Percentiles rank a stretch among this genome's conserved stretches.
phyloP scores from a whole-genome alignment of 2,329 filamentous ascomycete genomes.

The Neopestalotiopsis clavispora region DNA sequence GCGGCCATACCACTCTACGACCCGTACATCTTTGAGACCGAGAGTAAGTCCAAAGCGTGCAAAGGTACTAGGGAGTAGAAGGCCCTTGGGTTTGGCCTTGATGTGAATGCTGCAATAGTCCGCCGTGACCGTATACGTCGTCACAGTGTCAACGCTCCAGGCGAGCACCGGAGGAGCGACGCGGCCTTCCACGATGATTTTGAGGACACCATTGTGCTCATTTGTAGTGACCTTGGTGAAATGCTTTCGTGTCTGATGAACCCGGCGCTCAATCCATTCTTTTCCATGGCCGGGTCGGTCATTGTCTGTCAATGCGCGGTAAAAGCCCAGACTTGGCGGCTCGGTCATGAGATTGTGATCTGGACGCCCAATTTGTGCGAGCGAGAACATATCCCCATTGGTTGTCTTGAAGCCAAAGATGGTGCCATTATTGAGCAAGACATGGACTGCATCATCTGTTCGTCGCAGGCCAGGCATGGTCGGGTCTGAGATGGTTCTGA shows the following conservation, averaged over 20 bases:
- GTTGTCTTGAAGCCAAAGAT: conserved; percentile 50
- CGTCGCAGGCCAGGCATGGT: conserved; percentile 26
- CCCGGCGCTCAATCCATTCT: conserved; percentile 57
- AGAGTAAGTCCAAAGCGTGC: conserved; percentile 67
- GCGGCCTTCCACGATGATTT: conserved; percentile 53
- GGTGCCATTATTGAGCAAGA: conserved; percentile 40
- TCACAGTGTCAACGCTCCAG: conserved; percentile 59
- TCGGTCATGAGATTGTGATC: conserved; percentile 47
- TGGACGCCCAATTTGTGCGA: conserved; percentile 38
- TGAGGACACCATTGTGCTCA: conserved; percentile 38
- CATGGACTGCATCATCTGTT: conserved; percentile 36
- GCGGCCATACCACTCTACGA: conserved; percentile 68
- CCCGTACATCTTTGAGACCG: conserved; percentile 43
- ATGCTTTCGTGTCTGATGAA: conserved; percentile 52
- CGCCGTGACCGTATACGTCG: conserved; percentile 59
- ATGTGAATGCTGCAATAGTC: conserved; percentile 55
- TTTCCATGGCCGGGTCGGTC: conserved; percentile 59
- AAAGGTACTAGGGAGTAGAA: conserved; percentile 58
- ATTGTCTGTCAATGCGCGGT: conserved; percentile 71
- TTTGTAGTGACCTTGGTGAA: conserved; percentile 38
- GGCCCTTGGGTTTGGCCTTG: conserved; percentile 51
- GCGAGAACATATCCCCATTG: conserved; percentile 46
- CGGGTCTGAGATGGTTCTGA: conserved; percentile 27
- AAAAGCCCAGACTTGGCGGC: conserved; percentile 58
- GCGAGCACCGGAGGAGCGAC: conserved; percentile 68